Evolutionary conservation across 2,329 filamentous ascomycete genomes (phyloP).

Genomic region (Botrytis aclada): DNA sequence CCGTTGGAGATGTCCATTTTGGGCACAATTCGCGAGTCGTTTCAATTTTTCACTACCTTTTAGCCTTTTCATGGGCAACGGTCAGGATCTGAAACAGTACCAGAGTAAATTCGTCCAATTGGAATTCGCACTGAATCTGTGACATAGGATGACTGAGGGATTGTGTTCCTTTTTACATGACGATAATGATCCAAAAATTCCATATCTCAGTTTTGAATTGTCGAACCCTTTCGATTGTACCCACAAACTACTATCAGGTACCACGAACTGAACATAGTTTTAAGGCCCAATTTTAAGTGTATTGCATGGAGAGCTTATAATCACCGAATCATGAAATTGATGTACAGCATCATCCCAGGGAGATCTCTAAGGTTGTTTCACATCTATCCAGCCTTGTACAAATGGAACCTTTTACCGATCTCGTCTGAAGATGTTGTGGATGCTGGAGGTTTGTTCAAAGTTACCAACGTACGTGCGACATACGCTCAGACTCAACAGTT

Average conservation of each 20-base stretch:
- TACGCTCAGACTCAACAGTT: background rate
- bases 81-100: background rate
- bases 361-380: background rate
- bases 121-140: background rate
- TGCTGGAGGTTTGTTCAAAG: background rate
- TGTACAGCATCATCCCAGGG: background rate
- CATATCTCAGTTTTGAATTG: background rate
- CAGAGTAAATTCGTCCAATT: background rate
- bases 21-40: background rate
- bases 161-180: background rate
- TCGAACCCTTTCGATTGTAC: background rate
- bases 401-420: background rate
- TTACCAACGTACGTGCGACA: background rate
- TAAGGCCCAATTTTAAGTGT: background rate
- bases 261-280: background rate
- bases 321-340: background rate
- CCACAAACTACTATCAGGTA: background rate
- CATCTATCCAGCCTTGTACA: background rate
- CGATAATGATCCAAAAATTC: background rate
- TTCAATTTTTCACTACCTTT: background rate
- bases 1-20: background rate
- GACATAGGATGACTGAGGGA: background rate
- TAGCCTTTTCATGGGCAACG: background rate
- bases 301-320: background rate
- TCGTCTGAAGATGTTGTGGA: background rate